Conservation (phyloP, 1,284 basidiomycete species). For the Trametes sp. region DNA sequence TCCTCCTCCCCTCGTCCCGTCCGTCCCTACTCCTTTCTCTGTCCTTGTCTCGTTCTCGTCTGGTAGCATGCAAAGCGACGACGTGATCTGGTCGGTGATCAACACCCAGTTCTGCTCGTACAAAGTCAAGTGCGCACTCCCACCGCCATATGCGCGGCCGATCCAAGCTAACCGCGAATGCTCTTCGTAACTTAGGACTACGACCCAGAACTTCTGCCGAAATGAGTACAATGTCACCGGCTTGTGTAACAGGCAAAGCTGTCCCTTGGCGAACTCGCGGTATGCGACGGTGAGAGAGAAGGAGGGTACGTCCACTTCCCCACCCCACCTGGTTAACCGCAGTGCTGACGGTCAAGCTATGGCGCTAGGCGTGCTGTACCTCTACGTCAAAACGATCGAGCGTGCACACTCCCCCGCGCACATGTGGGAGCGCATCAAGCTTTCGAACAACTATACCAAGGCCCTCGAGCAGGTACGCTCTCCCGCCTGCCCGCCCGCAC, state of each 20-base stretch:
- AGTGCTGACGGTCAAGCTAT: not conserved
- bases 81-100: slow-evolving; percentile 95
- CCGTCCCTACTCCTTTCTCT: not conserved
- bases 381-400: slow-evolving; percentile 99
- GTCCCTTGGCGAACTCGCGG: slow-evolving; percentile 95
- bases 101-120: slow-evolving; percentile 95
- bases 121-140: slow-evolving; percentile 90
- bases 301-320: slow-evolving; percentile 69
- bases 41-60: not conserved
- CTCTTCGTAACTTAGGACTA: slow-evolving; percentile 63
- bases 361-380: slow-evolving; percentile 81
- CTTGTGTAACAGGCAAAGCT: slow-evolving; percentile 96
- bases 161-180: not conserved
- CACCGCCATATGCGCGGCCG: not conserved
- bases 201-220: slow-evolving; percentile 96
- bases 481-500: not conserved
- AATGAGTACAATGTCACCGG: slow-evolving; percentile 99
- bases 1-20: not conserved
- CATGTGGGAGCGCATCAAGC: slow-evolving; percentile 97
- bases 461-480: slow-evolving; percentile 87
- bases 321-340: not conserved
- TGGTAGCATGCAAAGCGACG: slow-evolving; percentile 83
- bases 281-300: slow-evolving; percentile 98
- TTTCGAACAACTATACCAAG: slow-evolving; percentile 94
- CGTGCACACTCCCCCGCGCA: slow-evolving; percentile 94